Conservation (phyloP, 129 eudicot genomes). For the Escallonia herrerae region DNA sequence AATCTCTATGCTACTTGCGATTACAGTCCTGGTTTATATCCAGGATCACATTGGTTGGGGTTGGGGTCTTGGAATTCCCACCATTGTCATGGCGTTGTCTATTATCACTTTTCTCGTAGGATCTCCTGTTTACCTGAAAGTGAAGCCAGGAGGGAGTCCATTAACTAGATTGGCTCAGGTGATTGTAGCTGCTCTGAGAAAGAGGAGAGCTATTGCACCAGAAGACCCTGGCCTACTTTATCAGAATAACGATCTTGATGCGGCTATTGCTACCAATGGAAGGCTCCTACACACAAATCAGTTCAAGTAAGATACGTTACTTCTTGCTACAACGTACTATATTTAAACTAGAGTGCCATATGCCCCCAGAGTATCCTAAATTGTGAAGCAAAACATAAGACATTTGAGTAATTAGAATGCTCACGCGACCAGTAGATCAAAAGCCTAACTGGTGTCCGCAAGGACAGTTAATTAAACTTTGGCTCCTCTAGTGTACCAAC, state of each 20-base stretch:
- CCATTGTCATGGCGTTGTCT: conserved; percentile 43
- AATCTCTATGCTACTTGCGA: conserved; percentile 30
- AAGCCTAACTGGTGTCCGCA: background rate
- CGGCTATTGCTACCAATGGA: conserved; percentile 53
- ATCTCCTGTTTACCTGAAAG: conserved; percentile 35
- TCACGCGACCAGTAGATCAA: background rate
- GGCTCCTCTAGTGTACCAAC: background rate
- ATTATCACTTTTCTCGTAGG: conserved; percentile 37
- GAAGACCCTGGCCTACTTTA: conserved; percentile 27
- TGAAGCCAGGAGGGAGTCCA: conserved; percentile 51
- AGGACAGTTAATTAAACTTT: background rate
- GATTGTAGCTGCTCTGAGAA: conserved; percentile 39
- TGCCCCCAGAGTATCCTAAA: no score
- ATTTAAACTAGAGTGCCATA: background rate
- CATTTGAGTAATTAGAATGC: background rate
- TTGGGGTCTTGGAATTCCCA: conserved; percentile 58
- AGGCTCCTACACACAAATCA: conserved; percentile 53
- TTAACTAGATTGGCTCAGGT: conserved; percentile 48
- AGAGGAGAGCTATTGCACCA: conserved; percentile 29
- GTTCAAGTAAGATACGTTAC: conserved; percentile 16
- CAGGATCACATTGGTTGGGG: conserved; percentile 60
- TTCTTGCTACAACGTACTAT: background rate
- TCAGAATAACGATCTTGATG: conserved; percentile 63
- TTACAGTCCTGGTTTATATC: conserved; percentile 44
- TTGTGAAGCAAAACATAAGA: background rate